Percentiles rank a stretch among this genome's conserved stretches.
Conservation (phyloP, 73 alveolate species). For the Tetrahymena malaccensis region DNA sequence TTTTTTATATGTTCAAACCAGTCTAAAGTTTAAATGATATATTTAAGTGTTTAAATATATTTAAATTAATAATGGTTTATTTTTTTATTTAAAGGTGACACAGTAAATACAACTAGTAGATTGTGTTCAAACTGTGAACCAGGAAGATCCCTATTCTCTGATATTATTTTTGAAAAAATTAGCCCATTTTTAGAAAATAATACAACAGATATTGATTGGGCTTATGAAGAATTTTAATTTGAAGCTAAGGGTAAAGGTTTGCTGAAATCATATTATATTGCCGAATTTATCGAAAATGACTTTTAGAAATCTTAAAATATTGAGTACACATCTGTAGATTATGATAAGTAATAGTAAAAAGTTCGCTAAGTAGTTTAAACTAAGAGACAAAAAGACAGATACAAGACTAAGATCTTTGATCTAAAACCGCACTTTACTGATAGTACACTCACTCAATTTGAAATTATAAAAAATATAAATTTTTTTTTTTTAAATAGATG, state of each 20-base stretch:
- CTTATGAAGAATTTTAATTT: not conserved
- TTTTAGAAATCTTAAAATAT: not conserved
- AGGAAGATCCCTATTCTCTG: conserved; percentile 7
- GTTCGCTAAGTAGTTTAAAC: not conserved
- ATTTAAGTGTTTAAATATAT: no score
- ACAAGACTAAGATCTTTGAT: not conserved
- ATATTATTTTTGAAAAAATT: not conserved
- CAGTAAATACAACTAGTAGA: conserved; percentile 94
- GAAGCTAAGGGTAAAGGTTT: conserved; percentile 38
- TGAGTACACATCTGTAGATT: not conserved
- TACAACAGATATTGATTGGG: not conserved
- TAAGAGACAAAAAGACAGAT: not conserved
- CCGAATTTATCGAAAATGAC: not conserved
- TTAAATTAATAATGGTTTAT: no score
- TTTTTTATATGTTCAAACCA: no score
- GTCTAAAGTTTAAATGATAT: no score
- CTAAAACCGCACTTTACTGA: not conserved
- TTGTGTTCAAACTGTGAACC: conserved; percentile 71
- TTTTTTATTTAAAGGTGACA: conserved; percentile 62
- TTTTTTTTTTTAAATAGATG: not conserved
- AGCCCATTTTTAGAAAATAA: conserved; percentile 2
- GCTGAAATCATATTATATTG: conserved; percentile 13
- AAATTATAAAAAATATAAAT: not conserved
- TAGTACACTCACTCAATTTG: not conserved
- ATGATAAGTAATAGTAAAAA: not conserved